phyloP scores from a whole-genome alignment of 352 stramenopile species.

The Globisporangium acanthophoron region DNA sequence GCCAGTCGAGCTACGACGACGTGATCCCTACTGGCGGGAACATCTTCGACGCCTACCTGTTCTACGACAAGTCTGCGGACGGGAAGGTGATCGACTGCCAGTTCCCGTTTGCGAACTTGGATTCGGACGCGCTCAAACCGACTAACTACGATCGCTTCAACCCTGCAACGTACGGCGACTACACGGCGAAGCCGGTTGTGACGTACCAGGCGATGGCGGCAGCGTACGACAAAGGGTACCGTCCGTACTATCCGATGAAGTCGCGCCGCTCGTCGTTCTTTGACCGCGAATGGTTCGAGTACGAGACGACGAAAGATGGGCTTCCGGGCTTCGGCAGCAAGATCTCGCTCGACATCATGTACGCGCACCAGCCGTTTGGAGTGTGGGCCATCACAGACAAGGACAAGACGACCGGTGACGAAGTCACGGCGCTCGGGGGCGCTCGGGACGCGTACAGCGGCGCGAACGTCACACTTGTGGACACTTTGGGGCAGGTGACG shows the following conservation, averaged over 20 bases:
- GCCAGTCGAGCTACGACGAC: slow-evolving; percentile 38
- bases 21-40: slow-evolving; percentile 47
- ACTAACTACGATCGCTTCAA: slow-evolving; percentile 34
- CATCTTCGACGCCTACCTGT: slow-evolving; percentile 70
- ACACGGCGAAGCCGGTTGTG: slow-evolving; percentile 35
- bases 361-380: slow-evolving; percentile 62
- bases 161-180: slow-evolving; percentile 41
- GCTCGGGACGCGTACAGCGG: slow-evolving; percentile 36
- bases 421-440: slow-evolving; percentile 24
- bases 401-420: slow-evolving; percentile 12
- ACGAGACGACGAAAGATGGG: slow-evolving; percentile 40
- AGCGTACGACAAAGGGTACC: slow-evolving; percentile 52
- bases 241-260: slow-evolving; percentile 84
- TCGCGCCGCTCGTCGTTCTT: slow-evolving; percentile 87
- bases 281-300: slow-evolving; percentile 79
- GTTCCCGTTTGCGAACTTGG: slow-evolving; percentile 77
- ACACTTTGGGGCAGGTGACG: slow-evolving; percentile 26
- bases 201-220: slow-evolving; percentile 68
- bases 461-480: slow-evolving; percentile 28
- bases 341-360: slow-evolving; percentile 55
- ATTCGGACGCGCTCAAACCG: slow-evolving; percentile 29
- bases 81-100: slow-evolving; percentile 80
- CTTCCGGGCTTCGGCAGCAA: slow-evolving; percentile 41
- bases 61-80: slow-evolving; percentile 60
- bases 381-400: slow-evolving; percentile 67